phyloP scores from a whole-genome alignment of 2,329 filamentous ascomycete species.

The Monilinia laxa region DNA sequence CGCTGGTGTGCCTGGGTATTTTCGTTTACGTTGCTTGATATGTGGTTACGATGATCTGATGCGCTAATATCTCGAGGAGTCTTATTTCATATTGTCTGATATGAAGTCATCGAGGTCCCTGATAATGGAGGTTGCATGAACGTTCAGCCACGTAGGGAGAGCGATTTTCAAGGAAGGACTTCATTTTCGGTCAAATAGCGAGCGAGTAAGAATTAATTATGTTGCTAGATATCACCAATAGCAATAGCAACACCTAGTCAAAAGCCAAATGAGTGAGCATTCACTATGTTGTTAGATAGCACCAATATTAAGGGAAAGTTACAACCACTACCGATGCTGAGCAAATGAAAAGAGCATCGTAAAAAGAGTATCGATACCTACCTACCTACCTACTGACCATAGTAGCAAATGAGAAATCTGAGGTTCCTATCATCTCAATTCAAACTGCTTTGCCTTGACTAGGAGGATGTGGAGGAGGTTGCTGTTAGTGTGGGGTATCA shows the following conservation, averaged over 20 bases:
- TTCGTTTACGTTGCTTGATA: background rate
- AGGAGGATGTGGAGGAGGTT: too few species aligned
- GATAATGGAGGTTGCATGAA: background rate
- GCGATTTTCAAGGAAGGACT: background rate
- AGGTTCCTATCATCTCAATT: background rate
- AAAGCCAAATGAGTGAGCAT: background rate
- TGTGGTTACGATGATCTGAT: background rate
- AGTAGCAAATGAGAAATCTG: too few species aligned
- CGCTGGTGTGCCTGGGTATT: background rate
- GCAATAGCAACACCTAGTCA: background rate
- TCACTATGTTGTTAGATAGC: background rate
- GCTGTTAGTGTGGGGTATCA: background rate
- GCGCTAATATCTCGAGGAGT: background rate
- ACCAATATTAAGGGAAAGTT: background rate
- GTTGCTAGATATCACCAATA: background rate
- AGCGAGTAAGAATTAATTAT: background rate
- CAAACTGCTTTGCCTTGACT: background rate
- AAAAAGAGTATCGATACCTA: too few species aligned
- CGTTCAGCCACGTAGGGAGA: background rate
- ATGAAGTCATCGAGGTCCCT: background rate
- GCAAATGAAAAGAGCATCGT: too few species aligned
- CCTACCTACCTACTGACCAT: too few species aligned
- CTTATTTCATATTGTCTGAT: constrained; percentile 1
- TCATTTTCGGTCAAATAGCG: background rate
- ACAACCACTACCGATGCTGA: background rate